A percentile compares a stretch with the other conserved stretches of the same genome.
Evolutionary conservation across 768 basidiomycete genomes (phyloP).

Genomic region (Mycena rebaudengoi): DNA sequence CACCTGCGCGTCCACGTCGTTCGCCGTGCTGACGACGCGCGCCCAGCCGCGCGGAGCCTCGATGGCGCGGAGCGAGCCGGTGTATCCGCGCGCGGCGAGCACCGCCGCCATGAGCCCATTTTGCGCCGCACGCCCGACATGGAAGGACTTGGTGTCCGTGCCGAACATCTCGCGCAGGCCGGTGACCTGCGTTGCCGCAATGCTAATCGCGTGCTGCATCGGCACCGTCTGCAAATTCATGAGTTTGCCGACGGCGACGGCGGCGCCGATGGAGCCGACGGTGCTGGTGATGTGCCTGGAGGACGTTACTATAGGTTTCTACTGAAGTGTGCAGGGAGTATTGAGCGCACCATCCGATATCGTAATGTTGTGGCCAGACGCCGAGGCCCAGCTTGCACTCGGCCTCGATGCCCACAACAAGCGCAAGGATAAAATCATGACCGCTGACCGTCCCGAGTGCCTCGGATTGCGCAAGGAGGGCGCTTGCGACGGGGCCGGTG

Average conservation of each 20-base stretch:
- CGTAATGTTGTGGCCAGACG: constrained; percentile 34
- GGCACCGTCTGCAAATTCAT: constrained; percentile 23
- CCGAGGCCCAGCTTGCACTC: constrained; percentile 33
- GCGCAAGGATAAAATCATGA: constrained; percentile 27
- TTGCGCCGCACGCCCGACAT: constrained; percentile 34
- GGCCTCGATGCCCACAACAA: constrained; percentile 33
- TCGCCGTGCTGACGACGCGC: constrained; percentile 28
- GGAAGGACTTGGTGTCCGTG: constrained; percentile 33
- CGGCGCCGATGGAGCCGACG: constrained; percentile 34
- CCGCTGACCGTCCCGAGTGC: constrained; percentile 27
- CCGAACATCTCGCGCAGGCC: constrained; percentile 35
- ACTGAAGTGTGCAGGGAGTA: no score
- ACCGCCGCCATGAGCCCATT: constrained; percentile 32
- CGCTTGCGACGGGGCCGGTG: constrained; percentile 31
- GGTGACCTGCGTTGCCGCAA: constrained; percentile 34
- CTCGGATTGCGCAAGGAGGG: constrained; percentile 30
- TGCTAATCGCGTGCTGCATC: constrained; percentile 34
- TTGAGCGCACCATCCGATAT: constrained; percentile 29
- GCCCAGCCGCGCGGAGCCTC: constrained; percentile 34
- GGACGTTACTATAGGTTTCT: neutral
- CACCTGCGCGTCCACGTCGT: constrained; percentile 26
- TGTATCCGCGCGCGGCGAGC: constrained; percentile 29
- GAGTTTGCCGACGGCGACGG: constrained; percentile 33
- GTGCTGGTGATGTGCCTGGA: constrained; percentile 34
- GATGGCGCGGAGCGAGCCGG: constrained; percentile 28